phyloP scores from a whole-genome alignment of 2,329 filamentous ascomycete genomes.

The Penicillium fuscoglaucum region DNA sequence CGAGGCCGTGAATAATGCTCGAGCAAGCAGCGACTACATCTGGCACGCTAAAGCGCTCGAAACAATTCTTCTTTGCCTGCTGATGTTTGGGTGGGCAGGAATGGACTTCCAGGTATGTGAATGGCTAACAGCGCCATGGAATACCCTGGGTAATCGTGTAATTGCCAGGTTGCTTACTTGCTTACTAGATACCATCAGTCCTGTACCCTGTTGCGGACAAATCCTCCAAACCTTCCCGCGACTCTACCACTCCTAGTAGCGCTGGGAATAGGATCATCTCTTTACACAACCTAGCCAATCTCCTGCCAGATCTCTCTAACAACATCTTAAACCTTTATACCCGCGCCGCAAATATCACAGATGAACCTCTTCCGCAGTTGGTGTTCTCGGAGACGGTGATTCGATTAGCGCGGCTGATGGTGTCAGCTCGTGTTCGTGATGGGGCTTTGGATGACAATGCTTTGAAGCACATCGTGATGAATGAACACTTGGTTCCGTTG shows the following conservation, averaged over 20 bases:
- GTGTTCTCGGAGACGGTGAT: slow-evolving; percentile 59
- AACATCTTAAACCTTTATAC: slow-evolving; percentile 59
- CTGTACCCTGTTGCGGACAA: slow-evolving; percentile 55
- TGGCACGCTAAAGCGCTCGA: slow-evolving; percentile 97
- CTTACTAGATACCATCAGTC: slow-evolving; percentile 52
- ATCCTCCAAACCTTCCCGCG: slow-evolving; percentile 45
- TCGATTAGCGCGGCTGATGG: slow-evolving; percentile 54
- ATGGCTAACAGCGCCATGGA: not conserved
- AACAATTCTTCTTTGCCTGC: slow-evolving; percentile 75
- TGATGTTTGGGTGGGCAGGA: slow-evolving; percentile 81
- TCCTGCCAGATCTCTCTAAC: slow-evolving; percentile 58
- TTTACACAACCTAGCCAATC: slow-evolving; percentile 52
- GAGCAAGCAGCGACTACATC: slow-evolving; percentile 83
- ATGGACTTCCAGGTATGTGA: slow-evolving; percentile 66
- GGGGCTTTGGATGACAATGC: slow-evolving; percentile 54
- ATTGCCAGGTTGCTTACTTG: not conserved
- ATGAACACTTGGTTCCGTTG: slow-evolving; percentile 43
- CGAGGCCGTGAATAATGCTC: slow-evolving; percentile 75
- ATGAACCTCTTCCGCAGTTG: slow-evolving; percentile 55
- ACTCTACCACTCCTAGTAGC: slow-evolving; percentile 45
- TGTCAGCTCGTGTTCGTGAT: slow-evolving; percentile 52
- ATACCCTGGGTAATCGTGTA: not conserved
- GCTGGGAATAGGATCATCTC: slow-evolving; percentile 49
- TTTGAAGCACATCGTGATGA: slow-evolving; percentile 61
- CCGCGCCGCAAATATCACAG: slow-evolving; percentile 53